A percentile compares a stretch with the other conserved stretches of the same genome.
These are phyloP conservation scores for Daedaleopsis nitida DNA, from an alignment of 768 basidiomycete genomes.

Conservation along the genomic window DNA sequence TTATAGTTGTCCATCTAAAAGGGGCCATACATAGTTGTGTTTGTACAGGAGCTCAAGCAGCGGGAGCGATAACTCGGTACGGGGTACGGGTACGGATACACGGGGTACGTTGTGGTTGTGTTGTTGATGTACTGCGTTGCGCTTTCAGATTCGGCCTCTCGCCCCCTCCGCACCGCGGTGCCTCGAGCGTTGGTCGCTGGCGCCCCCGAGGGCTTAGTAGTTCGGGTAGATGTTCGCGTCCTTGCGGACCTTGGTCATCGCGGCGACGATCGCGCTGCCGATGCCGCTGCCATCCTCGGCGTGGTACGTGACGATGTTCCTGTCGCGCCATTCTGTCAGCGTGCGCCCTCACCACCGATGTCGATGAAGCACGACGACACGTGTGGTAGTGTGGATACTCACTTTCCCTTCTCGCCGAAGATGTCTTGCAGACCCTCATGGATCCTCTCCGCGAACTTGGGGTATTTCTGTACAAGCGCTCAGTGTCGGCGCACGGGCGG, in stretches of 20 bases:
- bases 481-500: background rate
- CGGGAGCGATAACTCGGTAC: background rate
- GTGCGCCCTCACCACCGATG: too few relatives aligned
- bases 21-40: background rate
- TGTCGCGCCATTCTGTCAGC: conserved; percentile 24
- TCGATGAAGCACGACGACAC: background rate
- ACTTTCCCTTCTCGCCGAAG: conserved; percentile 95
- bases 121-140: too few relatives aligned
- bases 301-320: conserved; percentile 76
- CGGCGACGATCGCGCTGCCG: conserved; percentile 95
- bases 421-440: conserved; percentile 93
- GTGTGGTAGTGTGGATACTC: conserved; percentile 32
- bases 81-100: conserved; percentile 1
- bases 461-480: conserved; percentile 78
- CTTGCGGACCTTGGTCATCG: conserved; percentile 88
- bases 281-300: conserved; percentile 94
- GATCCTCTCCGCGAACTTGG: conserved; percentile 89
- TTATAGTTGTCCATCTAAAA: background rate
- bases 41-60: background rate
- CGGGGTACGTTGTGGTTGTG: background rate
- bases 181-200: background rate
- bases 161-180: background rate
- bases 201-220: conserved; percentile 33
- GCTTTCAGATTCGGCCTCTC: background rate
- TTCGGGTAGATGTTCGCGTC: conserved; percentile 59